These are phyloP conservation scores for Pythium myriotylum DNA, from an alignment of 352 stramenopile species.

Conservation along the genomic window DNA sequence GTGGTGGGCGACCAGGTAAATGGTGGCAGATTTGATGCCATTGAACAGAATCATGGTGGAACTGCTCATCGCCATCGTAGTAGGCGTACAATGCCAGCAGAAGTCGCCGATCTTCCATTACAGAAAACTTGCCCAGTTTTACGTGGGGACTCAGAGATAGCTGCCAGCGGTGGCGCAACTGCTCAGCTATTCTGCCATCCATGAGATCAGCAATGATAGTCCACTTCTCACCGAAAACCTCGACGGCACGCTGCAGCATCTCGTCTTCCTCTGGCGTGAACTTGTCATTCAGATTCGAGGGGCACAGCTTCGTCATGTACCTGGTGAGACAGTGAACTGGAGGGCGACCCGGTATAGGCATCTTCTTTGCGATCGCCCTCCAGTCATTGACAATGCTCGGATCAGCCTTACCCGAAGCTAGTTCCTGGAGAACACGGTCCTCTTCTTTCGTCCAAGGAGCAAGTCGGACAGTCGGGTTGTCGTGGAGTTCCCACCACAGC, in stretches of 20 bases:
- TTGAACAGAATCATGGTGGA: slow-evolving; percentile 47
- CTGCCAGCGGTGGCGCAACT: slow-evolving; percentile 79
- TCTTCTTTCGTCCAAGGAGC: slow-evolving; percentile 33
- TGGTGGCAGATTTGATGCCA: slow-evolving; percentile 75
- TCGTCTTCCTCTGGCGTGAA: slow-evolving; percentile 35
- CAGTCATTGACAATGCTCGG: slow-evolving; percentile 26
- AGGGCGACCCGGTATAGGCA: slow-evolving; percentile 25
- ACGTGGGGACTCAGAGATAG: slow-evolving; percentile 61
- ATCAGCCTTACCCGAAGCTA: slow-evolving; percentile 24
- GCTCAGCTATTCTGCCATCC: slow-evolving; percentile 70
- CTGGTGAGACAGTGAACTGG: slow-evolving; percentile 33
- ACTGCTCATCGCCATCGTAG: slow-evolving; percentile 39
- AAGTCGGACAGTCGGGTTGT: slow-evolving; percentile 50
- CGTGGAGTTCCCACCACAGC: slow-evolving; percentile 73
- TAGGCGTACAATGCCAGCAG: slow-evolving; percentile 64
- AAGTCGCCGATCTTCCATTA: slow-evolving; percentile 70
- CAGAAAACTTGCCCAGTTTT: slow-evolving; percentile 71
- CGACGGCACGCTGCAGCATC: slow-evolving; percentile 31
- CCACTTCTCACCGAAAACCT: slow-evolving; percentile 79
- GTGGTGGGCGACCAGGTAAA: slow-evolving; percentile 49
- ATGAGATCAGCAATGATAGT: slow-evolving; percentile 78
- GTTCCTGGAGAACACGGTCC: slow-evolving; percentile 19
- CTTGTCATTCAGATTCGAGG: slow-evolving; percentile 30
- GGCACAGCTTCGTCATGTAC: slow-evolving; percentile 34
- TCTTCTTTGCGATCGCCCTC: slow-evolving; percentile 27